Evolutionary conservation across 163 green algal species (phyloP).

Genomic region (Scenedesmus sp.): DNA sequence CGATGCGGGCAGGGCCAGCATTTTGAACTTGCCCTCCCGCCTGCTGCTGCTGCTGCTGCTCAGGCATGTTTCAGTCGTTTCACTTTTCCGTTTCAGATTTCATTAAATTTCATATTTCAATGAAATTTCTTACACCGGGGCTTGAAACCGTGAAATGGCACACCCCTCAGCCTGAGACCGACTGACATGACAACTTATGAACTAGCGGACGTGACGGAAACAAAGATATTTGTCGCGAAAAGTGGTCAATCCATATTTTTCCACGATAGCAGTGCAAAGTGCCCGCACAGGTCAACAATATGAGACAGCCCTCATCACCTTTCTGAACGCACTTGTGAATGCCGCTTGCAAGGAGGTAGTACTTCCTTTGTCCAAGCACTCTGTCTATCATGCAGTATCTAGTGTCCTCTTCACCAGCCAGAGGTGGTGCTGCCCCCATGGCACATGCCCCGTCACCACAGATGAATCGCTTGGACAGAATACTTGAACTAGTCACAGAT

Average conservation of each 20-base stretch:
- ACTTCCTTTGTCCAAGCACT: not conserved
- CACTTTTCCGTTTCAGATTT: too few species aligned
- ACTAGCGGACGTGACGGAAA: not conserved
- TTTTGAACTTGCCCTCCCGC: too few species aligned
- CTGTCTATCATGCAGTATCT: slow-evolving; percentile 18
- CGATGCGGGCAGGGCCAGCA: too few species aligned
- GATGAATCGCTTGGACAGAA: slow-evolving; percentile 39
- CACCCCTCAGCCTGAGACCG: not conserved
- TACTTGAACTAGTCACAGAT: slow-evolving; percentile 43
- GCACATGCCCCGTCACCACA: not conserved
- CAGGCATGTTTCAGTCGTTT: too few species aligned
- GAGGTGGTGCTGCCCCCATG: not conserved
- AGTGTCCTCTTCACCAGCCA: not conserved
- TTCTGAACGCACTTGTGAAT: not conserved
- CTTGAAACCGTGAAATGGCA: not conserved
- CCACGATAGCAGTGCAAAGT: not conserved
- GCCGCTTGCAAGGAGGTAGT: not conserved
- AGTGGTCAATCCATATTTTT: too few species aligned
- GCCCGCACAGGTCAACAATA: not conserved
- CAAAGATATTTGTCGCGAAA: too few species aligned
- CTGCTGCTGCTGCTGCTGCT: too few species aligned
- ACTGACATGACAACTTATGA: not conserved
- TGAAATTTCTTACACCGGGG: not conserved
- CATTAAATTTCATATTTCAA: too few species aligned
- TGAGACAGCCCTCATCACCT: not conserved